Base-by-base conservation (phyloP, 345 rosid genomes). In the Carallia pectinifolia region DNA sequence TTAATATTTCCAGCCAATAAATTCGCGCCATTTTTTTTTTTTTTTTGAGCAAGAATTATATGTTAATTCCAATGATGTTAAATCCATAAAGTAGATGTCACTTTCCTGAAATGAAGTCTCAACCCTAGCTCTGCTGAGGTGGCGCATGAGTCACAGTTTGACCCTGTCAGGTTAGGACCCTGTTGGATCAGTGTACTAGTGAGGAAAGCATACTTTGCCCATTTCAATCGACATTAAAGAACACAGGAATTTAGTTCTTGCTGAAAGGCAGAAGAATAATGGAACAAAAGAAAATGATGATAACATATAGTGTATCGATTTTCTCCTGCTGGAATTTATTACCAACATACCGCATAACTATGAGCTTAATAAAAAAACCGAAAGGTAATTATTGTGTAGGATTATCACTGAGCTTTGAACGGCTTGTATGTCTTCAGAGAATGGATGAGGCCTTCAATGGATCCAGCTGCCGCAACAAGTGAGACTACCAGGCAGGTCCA, bases 371-470 rank as follows among this genome's bases (percentile, higher is more conserved):
- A 0, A 44, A 44, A 44, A 44, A 12, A 44, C 17, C 17, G 5
- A 44, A 12, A 44, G 17, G 16, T 15, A 12, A 44, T 12, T 10
- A 12, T 12, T 3, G 13, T 44, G 50, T 4, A 44, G 50, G 50
- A 13, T 4, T 44, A 12, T 44, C 16, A 12, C 50, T 4, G 60
- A 15, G 62, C 8, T 62, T 78, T 58, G 81, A 94, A 94, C 16
- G 98, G 97, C 88, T 84, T 85, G 71, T 83, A 94, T 12, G 76
- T 31, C 85, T 75, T 83, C 74, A 94, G 82, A 62, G 83, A 81
- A 4, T 68, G 71, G 38, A 79, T 30, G 62, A 94, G 74, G 53
- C 97, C 97, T 66, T 87, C 81, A 61, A 94, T 30, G n/a, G 97
- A 87, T 38, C 96, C 97, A n/a, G 80, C 81, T 0, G 88, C 93